Evolutionary conservation across 192 early-diverging fungal genomes (phyloP), one percentile per base, ranked within the genome.

Genomic region (Backusella tuberculispora): DNA sequence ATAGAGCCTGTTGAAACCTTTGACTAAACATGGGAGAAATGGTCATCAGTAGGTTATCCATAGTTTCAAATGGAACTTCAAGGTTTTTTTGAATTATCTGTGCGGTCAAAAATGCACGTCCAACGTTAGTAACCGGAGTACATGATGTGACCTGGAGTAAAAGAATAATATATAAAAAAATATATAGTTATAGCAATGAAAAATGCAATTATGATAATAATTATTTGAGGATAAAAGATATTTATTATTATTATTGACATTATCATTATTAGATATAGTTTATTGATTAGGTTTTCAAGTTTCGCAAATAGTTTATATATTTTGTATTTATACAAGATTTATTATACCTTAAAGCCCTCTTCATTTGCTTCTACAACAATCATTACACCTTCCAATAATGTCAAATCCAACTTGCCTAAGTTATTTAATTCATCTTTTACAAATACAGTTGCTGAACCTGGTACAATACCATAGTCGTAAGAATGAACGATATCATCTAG

Each of bases 21-120:
- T 80, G 67, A 24, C 72, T 46, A 69, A 83, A 83, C 69, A 78
- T 72, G 8, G 82, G 79, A 75, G 76, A 78, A 6, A 66, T 48
- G 0, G 73, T 63, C 80, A 80, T 76, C 5, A 83, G 67, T 38
- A 83, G 47, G 65, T 74, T 74, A 21, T 83, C 82, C 79, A 83
- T 83, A 17, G 79, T 81, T 65, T 83, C 82, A 70, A 80, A 83
- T 8, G 74, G 69, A 34, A 75, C 60, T 5, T 76, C 66, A 2
- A 81, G 26, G 34, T 47, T 38, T 5, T 19, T 38, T 46, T 74
- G 63, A 21, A 74, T 50, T 34, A 21, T 29, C 69, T 69, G 42
- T 67, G 72, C 26, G n/a, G 40, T 78, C 42, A 34, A 19, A 44
- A 34, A 63, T 15, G 38, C 50, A 41, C 38, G 19, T 60, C 34